These are phyloP conservation scores for Candida khao-thaluensis DNA, from an alignment of 805 yeast species.

Conservation along the genomic window DNA sequence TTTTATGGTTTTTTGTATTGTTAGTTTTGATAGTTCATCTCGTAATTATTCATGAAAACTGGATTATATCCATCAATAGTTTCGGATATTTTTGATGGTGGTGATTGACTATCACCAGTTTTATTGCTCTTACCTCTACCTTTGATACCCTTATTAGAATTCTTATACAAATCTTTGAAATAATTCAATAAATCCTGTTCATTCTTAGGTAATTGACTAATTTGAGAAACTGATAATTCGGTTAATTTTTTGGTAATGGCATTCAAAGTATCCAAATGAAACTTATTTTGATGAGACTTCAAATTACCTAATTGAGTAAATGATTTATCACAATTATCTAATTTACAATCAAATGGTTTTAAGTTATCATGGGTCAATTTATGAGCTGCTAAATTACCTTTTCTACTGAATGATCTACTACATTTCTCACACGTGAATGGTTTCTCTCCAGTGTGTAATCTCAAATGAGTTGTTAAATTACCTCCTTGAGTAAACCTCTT, in stretches of 20 bases:
- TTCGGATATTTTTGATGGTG: conserved; percentile 2
- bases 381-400: conserved; percentile 92
- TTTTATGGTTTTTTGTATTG: too few species aligned
- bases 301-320: conserved; percentile 91
- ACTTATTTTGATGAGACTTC: conserved; percentile 91
- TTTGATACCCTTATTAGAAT: conserved; percentile 85
- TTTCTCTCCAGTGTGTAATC: conserved; percentile 89
- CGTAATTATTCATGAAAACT: conserved; percentile 9
- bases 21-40: conserved; percentile 7
- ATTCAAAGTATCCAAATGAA: conserved; percentile 72
- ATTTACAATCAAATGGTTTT: conserved; percentile 75
- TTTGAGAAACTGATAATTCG: conserved; percentile 48
- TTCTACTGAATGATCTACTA: conserved; percentile 75
- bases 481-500: conserved; percentile 90
- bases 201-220: conserved; percentile 50
- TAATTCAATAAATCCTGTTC: conserved; percentile 73
- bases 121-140: conserved; percentile 68
- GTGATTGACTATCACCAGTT: conserved; percentile 2
- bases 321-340: conserved; percentile 78
- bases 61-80: conserved; percentile 5
- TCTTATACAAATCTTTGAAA: conserved; percentile 79
- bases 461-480: conserved; percentile 76
- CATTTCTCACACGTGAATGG: conserved; percentile 83
- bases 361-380: conserved; percentile 74
- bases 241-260: conserved; percentile 67